Percentiles rank a stretch among this genome's conserved stretches.
phyloP scores from a whole-genome alignment of 2,329 filamentous ascomycete species.

The Arthroderma sp. region DNA sequence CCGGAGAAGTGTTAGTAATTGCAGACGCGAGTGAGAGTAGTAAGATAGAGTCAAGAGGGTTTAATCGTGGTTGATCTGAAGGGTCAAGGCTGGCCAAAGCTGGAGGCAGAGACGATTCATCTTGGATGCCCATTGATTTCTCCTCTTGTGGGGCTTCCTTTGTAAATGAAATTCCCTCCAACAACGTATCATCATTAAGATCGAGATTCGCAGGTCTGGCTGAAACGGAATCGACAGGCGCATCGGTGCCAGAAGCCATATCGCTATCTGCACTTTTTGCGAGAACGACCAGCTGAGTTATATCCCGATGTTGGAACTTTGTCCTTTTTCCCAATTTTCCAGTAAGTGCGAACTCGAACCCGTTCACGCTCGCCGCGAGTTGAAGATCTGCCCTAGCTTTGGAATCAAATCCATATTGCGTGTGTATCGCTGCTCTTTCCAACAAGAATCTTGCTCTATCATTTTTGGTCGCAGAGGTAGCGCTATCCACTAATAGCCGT shows the following conservation, averaged over 20 bases:
- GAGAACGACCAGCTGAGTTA: slow-evolving; percentile 80
- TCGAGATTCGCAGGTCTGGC: slow-evolving; percentile 55
- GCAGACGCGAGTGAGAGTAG: slow-evolving; percentile 69
- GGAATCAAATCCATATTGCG: slow-evolving; percentile 67
- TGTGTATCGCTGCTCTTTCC: slow-evolving; percentile 71
- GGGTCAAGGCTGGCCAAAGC: slow-evolving; percentile 55
- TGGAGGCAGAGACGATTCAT: slow-evolving; percentile 43
- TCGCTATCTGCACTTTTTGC: slow-evolving; percentile 51
- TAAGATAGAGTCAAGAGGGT: slow-evolving; percentile 78
- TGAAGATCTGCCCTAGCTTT: slow-evolving; percentile 60
- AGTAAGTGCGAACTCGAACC: slow-evolving; percentile 69
- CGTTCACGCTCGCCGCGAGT: slow-evolving; percentile 51
- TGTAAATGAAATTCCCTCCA: slow-evolving; percentile 75
- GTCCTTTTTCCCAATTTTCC: slow-evolving; percentile 63
- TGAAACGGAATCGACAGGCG: slow-evolving; percentile 15
- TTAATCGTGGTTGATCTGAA: slow-evolving; percentile 66
- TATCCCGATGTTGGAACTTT: slow-evolving; percentile 32
- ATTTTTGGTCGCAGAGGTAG: too few species aligned
- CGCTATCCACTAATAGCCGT: too few species aligned
- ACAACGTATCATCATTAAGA: slow-evolving; percentile 82
- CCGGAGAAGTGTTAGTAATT: slow-evolving; percentile 75
- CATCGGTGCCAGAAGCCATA: slow-evolving; percentile 8
- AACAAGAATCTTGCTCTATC: slow-evolving; percentile 47
- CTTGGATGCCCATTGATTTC: slow-evolving; percentile 24
- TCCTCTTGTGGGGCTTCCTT: slow-evolving; percentile 35